Percentiles rank a stretch among this genome's conserved stretches.
Evolutionary conservation across 306 rosid genomes (phyloP).

Genomic region (Lablab purpureus): DNA sequence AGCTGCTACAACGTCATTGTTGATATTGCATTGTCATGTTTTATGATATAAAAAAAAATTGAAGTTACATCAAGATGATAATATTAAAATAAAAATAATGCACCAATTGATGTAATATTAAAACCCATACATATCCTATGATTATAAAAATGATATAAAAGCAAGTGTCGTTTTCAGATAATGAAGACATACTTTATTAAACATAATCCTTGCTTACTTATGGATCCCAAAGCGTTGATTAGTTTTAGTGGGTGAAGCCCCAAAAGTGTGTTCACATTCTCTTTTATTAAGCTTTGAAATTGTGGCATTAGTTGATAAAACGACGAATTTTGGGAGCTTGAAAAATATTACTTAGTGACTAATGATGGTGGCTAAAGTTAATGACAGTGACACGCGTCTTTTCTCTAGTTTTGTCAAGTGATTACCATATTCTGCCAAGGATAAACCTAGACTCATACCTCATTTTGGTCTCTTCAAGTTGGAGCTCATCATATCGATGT

Average conservation of each 20-base stretch:
- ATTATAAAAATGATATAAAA: neutral
- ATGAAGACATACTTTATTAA: slow-evolving; percentile 39
- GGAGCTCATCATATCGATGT: slow-evolving; percentile 9
- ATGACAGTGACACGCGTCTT: slow-evolving; percentile 57
- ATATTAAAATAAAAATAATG: neutral
- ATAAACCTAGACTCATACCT: slow-evolving; percentile 42
- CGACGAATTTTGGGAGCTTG: slow-evolving; percentile 35
- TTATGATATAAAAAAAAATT: neutral
- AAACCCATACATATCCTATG: neutral
- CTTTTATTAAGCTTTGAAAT: slow-evolving; percentile 38
- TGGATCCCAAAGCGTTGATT: slow-evolving; percentile 42
- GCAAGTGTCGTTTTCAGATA: slow-evolving; percentile 38
- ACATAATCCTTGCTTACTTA: slow-evolving; percentile 41
- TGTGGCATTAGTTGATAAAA: slow-evolving; percentile 43
- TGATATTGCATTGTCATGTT: neutral
- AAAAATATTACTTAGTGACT: slow-evolving; percentile 49
- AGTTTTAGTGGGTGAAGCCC: slow-evolving; percentile 31
- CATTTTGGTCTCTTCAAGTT: slow-evolving; percentile 44
- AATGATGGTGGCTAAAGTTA: slow-evolving; percentile 57
- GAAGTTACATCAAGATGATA: neutral
- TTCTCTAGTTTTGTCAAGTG: slow-evolving; percentile 45
- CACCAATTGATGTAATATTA: neutral
- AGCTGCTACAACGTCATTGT: neutral
- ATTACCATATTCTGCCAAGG: slow-evolving; percentile 41
- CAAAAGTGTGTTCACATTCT: slow-evolving; percentile 49